Evolutionary conservation across 2,329 filamentous ascomycete species (phyloP), one percentile per base, ranked within the genome.

Genomic region (Fusarium proliferatum): DNA sequence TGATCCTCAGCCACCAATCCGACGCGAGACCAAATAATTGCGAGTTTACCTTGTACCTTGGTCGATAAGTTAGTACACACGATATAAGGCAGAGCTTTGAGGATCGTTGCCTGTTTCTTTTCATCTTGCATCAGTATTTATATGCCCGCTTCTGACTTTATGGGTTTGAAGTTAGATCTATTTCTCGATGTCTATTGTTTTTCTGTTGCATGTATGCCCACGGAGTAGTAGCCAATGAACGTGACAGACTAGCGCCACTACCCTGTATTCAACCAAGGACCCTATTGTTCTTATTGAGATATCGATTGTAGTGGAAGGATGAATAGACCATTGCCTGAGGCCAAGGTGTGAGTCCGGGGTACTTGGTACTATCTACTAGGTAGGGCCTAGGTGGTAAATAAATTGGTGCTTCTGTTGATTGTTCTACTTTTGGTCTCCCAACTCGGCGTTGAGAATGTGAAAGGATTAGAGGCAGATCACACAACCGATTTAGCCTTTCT

Each of bases 1-100:
- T 77, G 76, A 75, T 36, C 15, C 3, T 23, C 16, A 6, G 10
- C 19, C n/a, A 57, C 23, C 34, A 64, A 39, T 52, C 30, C 48
- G 34, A 10, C 33, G 17, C 17, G 41, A 49, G 36, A 42, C 8
- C 36, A 33, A 10, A 43, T 36, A 21, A 15, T 30, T 30, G 6
- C 33, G 13, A 36, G 28, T 46, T 11, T 48, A 48, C 19, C 19
- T 46, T 48, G 11, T 34, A 13, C 33, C 33, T 33, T 33, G 23
- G 62, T 65, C 15, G 19, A 39, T 9, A 21, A 23, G 10, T 15
- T 43, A 26, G 16, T 38, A n/a, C 48, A n/a, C 12, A 52, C 17
- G 34, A 12, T 58, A 11, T n/a, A 58, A 58, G 17, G 30, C 19
- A 36, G 56, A n/a, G 33, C 23, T n/a, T 51, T n/a, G 33, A 8